Percentiles rank a stretch among this genome's conserved stretches.
phyloP scores from a whole-genome alignment of 352 stramenopile genomes.

The Pythium aphanidermatum region DNA sequence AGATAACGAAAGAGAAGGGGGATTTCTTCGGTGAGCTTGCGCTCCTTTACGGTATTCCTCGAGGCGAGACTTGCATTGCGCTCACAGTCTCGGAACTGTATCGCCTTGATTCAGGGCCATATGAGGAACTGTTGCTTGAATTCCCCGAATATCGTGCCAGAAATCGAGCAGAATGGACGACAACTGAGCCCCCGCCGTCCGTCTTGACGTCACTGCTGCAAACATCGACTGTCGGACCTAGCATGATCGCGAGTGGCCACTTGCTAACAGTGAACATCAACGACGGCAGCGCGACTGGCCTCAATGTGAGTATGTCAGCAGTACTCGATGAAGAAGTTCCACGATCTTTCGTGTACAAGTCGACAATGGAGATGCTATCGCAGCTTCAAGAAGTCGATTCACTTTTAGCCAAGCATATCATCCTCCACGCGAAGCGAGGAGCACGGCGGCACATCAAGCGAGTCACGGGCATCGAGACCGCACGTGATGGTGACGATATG shows the following conservation, averaged over 20 bases:
- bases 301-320: background rate
- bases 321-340: conserved; percentile 34
- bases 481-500: background rate
- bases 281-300: background rate
- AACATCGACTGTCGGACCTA: conserved; percentile 7
- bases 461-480: conserved; percentile 13
- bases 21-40: conserved; percentile 59
- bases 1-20: conserved; percentile 42
- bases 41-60: conserved; percentile 52
- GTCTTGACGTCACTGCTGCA: conserved; percentile 16
- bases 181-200: conserved; percentile 14
- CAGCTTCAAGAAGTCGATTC: conserved; percentile 34
- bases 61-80: conserved; percentile 57
- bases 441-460: conserved; percentile 30
- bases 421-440: conserved; percentile 25
- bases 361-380: conserved; percentile 44
- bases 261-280: background rate
- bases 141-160: conserved; percentile 59
- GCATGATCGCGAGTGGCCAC: conserved; percentile 3
- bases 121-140: conserved; percentile 52
- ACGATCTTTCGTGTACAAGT: conserved; percentile 43
- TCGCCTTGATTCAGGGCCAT: conserved; percentile 49
- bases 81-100: conserved; percentile 58
- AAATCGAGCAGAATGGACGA: conserved; percentile 54
- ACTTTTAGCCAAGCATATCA: conserved; percentile 45